Evolutionary conservation across 768 basidiomycete genomes (phyloP), one percentile per base, ranked within the genome.

Genomic region (Mycena alexandri): DNA sequence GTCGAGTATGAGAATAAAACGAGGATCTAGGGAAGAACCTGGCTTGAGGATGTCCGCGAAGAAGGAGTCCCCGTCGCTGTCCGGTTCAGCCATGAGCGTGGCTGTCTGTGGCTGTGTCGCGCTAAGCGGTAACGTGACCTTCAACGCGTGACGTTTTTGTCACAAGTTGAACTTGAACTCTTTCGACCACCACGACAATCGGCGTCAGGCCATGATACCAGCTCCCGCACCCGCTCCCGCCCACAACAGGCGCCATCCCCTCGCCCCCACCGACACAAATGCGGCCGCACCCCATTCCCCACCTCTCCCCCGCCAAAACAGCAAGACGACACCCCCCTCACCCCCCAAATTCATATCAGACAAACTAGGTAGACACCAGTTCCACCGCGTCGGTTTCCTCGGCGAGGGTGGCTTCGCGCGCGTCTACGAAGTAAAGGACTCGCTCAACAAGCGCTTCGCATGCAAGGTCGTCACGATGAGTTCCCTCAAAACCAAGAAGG

Each of bases 381-480:
- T 90, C 72, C 82, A 84, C 43, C 86, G 93, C 54, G 88, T 95
- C 29, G 93, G 92, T 22, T 93, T 96, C 75, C 81, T 98, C 58
- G 95, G 95, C 72, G 95, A 98, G 90, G 97, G 97, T 71, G 97
- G 97, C 1, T 99, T 99, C 76, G 97, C 97, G 1, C 87, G 96
- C 43, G 97, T 99, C 4, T 99, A 97, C 74, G 94, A 98, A 81
- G 93, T 95, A n/a, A 88, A 90, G 75, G 94, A 95, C 73, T 72
- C 77, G 12, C 81, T 84, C 52, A 91, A 90, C 17, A 78, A 80
- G 24, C 83, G 90, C 42, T 84, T 90, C 57, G 96, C 96, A 13
- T 93, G 96, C 80, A 98, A 99, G 81, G 96, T 98, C 50, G 92
- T 99, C 70, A 93, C 93, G n/a, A 95, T 96, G 81, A 83, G 86